A percentile compares a stretch with the other conserved stretches of the same genome.
Evolutionary conservation across 495 filamentous ascomycete species (phyloP).

Genomic region (Talaromyces wortmannii): DNA sequence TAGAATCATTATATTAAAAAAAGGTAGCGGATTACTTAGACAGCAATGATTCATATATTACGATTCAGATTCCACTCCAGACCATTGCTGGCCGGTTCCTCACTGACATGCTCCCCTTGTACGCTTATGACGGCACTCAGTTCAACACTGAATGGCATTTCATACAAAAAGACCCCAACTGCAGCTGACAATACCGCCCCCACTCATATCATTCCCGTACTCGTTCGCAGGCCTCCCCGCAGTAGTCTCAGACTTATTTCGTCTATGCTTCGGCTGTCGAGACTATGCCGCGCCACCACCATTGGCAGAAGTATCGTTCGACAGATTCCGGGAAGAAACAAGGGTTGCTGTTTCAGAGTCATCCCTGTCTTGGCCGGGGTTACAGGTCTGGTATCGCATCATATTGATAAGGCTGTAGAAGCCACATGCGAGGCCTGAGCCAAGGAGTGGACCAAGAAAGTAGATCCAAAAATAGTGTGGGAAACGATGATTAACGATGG

Average conservation of each 20-base stretch:
- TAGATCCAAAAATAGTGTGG: constrained; percentile 48
- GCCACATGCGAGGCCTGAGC: constrained; percentile 56
- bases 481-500: constrained; percentile 58
- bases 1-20: too few relatives aligned
- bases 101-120: too few relatives aligned
- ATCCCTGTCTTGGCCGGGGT: constrained; percentile 61
- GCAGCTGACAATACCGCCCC: too few relatives aligned
- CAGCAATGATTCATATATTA: too few relatives aligned
- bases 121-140: too few relatives aligned
- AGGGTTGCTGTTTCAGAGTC: background rate
- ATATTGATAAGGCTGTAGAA: constrained; percentile 63
- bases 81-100: too few relatives aligned
- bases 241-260: constrained; percentile 1
- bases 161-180: too few relatives aligned
- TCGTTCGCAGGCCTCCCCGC: background rate
- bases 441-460: constrained; percentile 62
- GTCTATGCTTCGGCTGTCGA: background rate
- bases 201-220: background rate
- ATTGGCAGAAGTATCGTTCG: background rate
- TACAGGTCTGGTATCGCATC: constrained; percentile 70
- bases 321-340: background rate
- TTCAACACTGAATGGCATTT: too few relatives aligned
- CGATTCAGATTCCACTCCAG: too few relatives aligned
- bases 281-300: background rate
- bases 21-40: too few relatives aligned